Evolutionary conservation across 176 grass and related monocot genomes (phyloP).

Genomic region (Ensete ventricosum): DNA sequence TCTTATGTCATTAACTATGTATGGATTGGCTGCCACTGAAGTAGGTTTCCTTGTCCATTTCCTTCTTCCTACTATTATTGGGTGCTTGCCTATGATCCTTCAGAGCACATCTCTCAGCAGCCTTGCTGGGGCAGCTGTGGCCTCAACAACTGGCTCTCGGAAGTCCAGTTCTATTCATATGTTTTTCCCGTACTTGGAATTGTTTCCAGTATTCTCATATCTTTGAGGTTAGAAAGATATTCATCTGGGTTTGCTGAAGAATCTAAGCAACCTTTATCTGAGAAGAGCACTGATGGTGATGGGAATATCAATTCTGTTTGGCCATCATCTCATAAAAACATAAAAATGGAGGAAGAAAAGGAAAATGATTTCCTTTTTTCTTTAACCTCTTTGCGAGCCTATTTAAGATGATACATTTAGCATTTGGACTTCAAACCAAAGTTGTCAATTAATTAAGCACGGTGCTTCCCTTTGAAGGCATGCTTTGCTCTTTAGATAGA

Average conservation of each 20-base stretch:
- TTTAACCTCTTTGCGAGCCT: not conserved
- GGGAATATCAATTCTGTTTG: not conserved
- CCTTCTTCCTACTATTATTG: slow-evolving; percentile 78
- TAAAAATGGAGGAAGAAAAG: not conserved
- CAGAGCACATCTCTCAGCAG: slow-evolving; percentile 89
- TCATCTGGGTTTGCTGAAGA: slow-evolving; percentile 64
- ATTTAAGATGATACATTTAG: not conserved
- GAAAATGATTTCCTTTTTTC: not conserved
- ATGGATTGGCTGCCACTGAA: slow-evolving; percentile 68
- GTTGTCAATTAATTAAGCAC: not conserved
- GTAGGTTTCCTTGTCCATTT: slow-evolving; percentile 82
- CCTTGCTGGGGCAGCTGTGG: slow-evolving; percentile 74
- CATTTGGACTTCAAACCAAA: not conserved
- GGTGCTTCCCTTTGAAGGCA: no score
- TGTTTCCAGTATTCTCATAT: slow-evolving; percentile 71
- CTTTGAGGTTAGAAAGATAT: slow-evolving; percentile 85
- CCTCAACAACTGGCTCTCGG: slow-evolving; percentile 42
- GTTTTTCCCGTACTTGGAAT: slow-evolving; percentile 76
- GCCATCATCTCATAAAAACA: not conserved
- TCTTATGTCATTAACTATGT: slow-evolving; percentile 96
- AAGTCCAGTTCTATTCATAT: slow-evolving; percentile 59
- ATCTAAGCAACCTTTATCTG: not conserved
- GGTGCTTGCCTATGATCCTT: slow-evolving; percentile 91
- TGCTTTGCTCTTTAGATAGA: no score
- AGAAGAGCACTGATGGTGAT: not conserved